phyloP scores from a whole-genome alignment of 169 alveolate genomes.

The Babesia bovis region DNA sequence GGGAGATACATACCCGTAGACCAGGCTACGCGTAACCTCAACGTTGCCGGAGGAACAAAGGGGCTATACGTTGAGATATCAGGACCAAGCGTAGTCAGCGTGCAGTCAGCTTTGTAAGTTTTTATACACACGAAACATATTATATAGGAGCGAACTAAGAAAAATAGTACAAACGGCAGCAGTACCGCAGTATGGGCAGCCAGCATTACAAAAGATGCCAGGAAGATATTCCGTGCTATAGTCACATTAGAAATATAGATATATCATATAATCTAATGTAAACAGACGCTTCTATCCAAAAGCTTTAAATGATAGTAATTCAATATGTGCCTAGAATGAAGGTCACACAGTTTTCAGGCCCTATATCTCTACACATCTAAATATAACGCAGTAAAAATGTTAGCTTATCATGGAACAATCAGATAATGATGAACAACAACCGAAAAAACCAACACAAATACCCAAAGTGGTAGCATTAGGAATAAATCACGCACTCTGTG shows the following conservation, averaged over 20 bases:
- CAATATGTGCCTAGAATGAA: too few species aligned
- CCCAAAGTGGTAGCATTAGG: constrained; percentile 56
- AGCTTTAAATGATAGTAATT: too few species aligned
- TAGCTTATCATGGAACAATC: background rate
- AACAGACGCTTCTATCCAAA: too few species aligned
- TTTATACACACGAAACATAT: background rate
- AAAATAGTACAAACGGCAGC: constrained; percentile 45
- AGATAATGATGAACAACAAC: background rate
- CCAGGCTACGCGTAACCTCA: constrained; percentile 69
- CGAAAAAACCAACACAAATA: background rate
- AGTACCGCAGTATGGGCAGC: constrained; percentile 31
- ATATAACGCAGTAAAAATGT: background rate
- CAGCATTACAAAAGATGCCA: constrained; percentile 15
- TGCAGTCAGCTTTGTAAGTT: constrained; percentile 82
- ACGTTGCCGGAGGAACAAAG: constrained; percentile 60
- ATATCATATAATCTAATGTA: too few species aligned
- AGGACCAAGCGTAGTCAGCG: constrained; percentile 80
- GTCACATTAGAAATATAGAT: background rate
- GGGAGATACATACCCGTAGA: constrained; percentile 78
- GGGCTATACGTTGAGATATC: constrained; percentile 81
- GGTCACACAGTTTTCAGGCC: background rate
- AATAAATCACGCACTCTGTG: constrained; percentile 58
- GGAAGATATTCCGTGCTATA: constrained; percentile 63
- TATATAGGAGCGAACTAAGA: constrained; percentile 50
- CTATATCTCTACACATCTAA: constrained; percentile 7